Conservation (phyloP, 805 yeast genomes). For the Sugiyamaella smithiae region DNA sequence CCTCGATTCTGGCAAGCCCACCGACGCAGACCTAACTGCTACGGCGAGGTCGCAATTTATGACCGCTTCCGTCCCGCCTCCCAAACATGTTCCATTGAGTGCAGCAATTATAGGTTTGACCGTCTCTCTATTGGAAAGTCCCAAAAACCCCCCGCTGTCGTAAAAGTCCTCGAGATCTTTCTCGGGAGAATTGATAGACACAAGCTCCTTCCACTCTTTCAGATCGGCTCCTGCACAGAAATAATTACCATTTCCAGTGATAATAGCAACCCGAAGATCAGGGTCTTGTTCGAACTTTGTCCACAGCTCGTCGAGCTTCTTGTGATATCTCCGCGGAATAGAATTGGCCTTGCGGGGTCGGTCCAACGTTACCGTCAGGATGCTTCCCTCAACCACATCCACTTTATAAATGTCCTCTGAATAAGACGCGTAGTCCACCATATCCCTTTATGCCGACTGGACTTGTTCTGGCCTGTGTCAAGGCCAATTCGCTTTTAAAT, state of each 20-base stretch:
- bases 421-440: conserved; percentile 5
- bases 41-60: conserved; percentile 30
- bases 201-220: conserved; percentile 12
- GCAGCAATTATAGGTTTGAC: conserved; percentile 31
- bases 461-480: background rate
- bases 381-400: conserved; percentile 13
- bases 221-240: conserved; percentile 33
- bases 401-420: conserved; percentile 19
- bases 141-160: conserved; percentile 25
- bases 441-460: too few relatives aligned
- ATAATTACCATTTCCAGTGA: conserved; percentile 29
- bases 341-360: conserved; percentile 23
- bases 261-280: conserved; percentile 23
- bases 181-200: conserved; percentile 4
- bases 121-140: conserved; percentile 26
- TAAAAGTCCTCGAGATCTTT: conserved; percentile 1
- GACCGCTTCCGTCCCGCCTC: conserved; percentile 31
- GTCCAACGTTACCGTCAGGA: conserved; percentile 23
- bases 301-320: conserved; percentile 22
- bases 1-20: conserved; percentile 28
- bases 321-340: conserved; percentile 20
- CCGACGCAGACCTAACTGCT: conserved; percentile 23
- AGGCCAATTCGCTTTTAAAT: background rate
- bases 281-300: conserved; percentile 22
- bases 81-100: conserved; percentile 28